A percentile compares a stretch with the other conserved stretches of the same genome.
Evolutionary conservation across 257 asterid genomes (phyloP).

Genomic region (Echites panduratus): DNA sequence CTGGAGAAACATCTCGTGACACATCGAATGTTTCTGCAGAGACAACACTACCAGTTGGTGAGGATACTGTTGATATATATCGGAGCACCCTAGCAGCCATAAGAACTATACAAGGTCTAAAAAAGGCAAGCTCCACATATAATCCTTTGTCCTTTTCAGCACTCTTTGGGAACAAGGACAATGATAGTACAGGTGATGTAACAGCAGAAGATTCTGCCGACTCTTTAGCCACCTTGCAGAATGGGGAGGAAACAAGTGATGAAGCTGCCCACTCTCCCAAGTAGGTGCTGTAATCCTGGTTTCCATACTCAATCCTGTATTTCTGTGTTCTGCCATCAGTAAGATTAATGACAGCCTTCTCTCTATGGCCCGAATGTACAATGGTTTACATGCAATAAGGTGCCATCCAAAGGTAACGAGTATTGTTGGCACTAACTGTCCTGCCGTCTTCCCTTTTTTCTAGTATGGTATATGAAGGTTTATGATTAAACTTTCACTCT

Average conservation of each 20-base stretch:
- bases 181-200: slow-evolving; percentile 40
- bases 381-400: background rate
- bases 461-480: background rate
- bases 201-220: slow-evolving; percentile 59
- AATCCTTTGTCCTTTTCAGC: slow-evolving; percentile 66
- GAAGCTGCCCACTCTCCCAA: slow-evolving; percentile 25
- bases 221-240: slow-evolving; percentile 25
- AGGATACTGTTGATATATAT: slow-evolving; percentile 55
- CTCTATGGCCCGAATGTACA: background rate
- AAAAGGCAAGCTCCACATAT: slow-evolving; percentile 59
- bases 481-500: slow-evolving; percentile 3
- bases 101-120: slow-evolving; percentile 61
- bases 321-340: background rate
- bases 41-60: slow-evolving; percentile 37
- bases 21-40: slow-evolving; percentile 24
- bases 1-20: slow-evolving; percentile 18
- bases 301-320: slow-evolving; percentile 1
- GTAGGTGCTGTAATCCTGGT: slow-evolving; percentile 19
- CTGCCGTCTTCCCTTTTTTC: background rate
- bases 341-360: slow-evolving; percentile 5
- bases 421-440: background rate
- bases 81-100: slow-evolving; percentile 70
- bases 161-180: slow-evolving; percentile 48
- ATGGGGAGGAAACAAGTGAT: slow-evolving; percentile 35
- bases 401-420: background rate